Evolutionary conservation across 1,284 basidiomycete species (phyloP), one percentile per base, ranked within the genome.

Genomic region (Somion occarium): DNA sequence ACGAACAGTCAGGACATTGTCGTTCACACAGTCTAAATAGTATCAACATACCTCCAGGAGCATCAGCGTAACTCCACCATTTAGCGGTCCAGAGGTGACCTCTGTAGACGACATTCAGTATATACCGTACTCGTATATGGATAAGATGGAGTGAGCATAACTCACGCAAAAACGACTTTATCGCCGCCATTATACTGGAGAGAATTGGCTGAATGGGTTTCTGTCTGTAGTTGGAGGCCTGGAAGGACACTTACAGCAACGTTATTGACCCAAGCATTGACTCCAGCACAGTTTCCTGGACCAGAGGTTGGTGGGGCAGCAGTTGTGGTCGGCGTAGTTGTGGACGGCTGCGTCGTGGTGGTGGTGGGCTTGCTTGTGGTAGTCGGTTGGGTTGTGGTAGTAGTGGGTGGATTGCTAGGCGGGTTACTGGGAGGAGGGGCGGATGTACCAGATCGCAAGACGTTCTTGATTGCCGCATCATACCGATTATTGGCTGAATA

Each of bases 51-150:
- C 75, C 77, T 50, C 77, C 77, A 1, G 79, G 78, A 5, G 58
- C 53, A 50, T 78, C 73, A 55, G 56, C 61, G 58, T 77, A 65
- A 41, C 72, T 73, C 80, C 81, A 83, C 76, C 76, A 79, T 46
- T 76, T 78, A 13, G 80, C 78, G 3, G 73, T 77, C 78, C 78
- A 83, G 11, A 80, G 68, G 56, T 74, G 68, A 9, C 73, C 77
- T 46, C 72, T 73, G 50, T 18, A 25, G 18, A 19, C 41, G 37
- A 42, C 20, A 26, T 43, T 42, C 26, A 18, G 18, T 44, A 15
- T 19, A 42, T 18, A 52, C 24, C 15, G 38, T n/a, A 24, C 41
- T 22, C 22, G 25, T 23, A n/a, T 24, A 49, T n/a, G n/a, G n/a
- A n/a, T n/a, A n/a, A n/a, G n/a, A n/a, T n/a, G n/a, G n/a, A n/a